Percentiles rank a stretch among this genome's conserved stretches.
phyloP scores from a whole-genome alignment of 2,329 filamentous ascomycete genomes.

The Orbilia oligospora region DNA sequence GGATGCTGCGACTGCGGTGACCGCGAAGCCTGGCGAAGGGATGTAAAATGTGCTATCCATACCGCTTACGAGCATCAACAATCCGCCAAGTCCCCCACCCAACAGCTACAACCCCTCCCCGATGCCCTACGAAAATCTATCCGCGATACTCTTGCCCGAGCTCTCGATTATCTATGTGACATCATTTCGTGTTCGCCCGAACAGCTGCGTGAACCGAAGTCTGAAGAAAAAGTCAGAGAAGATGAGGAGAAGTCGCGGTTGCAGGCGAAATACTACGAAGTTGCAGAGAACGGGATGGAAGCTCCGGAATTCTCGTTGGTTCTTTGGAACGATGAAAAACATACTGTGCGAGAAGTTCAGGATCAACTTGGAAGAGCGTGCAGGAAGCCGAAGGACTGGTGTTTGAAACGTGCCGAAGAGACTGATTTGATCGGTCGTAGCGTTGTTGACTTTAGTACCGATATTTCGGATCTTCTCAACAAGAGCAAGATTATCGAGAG shows the following conservation, averaged over 20 bases:
- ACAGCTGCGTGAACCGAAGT: conserved; percentile 88
- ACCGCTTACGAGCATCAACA: conserved; percentile 73
- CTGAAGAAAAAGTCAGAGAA: conserved; percentile 81
- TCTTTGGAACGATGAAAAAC: conserved; percentile 99
- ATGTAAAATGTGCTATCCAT: conserved; percentile 94
- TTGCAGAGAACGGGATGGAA: conserved; percentile 53
- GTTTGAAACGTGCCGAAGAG: conserved; percentile 83
- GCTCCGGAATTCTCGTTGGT: conserved; percentile 77
- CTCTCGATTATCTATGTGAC: conserved; percentile 95
- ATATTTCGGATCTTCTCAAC: conserved; percentile 79
- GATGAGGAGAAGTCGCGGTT: conserved; percentile 87
- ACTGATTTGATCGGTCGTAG: conserved; percentile 90
- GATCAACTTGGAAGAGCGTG: conserved; percentile 93
- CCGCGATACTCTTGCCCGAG: conserved; percentile 85
- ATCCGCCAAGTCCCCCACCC: conserved; percentile 70
- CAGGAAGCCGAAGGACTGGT: conserved; percentile 78
- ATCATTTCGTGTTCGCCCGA: conserved; percentile 98
- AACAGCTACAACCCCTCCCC: conserved; percentile 71
- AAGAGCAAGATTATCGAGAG: conserved; percentile 92
- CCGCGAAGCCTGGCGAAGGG: conserved; percentile 89
- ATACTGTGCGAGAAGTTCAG: conserved; percentile 90
- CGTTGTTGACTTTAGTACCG: conserved; percentile 81
- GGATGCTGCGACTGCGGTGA: conserved; percentile 99
- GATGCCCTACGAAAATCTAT: conserved; percentile 83
- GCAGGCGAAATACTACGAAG: conserved; percentile 80